Evolutionary conservation across 768 basidiomycete genomes (phyloP), one percentile per base, ranked within the genome.

Genomic region (Gelatoporia subvermispora): DNA sequence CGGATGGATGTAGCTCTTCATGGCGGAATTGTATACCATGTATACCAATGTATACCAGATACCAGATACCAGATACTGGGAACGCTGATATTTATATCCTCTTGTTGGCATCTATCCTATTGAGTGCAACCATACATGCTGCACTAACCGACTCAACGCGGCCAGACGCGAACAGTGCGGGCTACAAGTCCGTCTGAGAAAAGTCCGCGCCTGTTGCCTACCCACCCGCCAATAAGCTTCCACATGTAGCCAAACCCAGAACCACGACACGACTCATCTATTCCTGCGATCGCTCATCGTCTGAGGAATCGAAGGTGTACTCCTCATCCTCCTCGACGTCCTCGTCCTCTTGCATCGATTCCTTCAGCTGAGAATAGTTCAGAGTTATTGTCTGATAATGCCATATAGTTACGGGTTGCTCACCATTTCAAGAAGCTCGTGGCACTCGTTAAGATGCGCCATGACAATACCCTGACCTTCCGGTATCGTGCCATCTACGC

Each of bases 401-500:
- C 8, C 17, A 25, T 21, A 37, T 37, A 4, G 28, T 41, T 45
- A 36, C 34, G 23, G 23, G 35, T 22, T 36, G 62, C 78, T 35
- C 55, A 89, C 89, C 93, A 97, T 95, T 69, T 93, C 93, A 11
- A 97, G 73, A 47, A 97, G 71, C 65, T 97, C 95, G 60, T 98
- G 95, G 50, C 93, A 95, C 67, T 98, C 95, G 54, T 87, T 93
- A 43, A 98, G 70, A 65, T 97, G 93, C 3, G 95, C 94, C 76
- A 93, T 93, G 45, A 98, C 78, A 57, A 95, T 92, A 13, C 91
- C 95, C 64, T 98, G 95, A 2, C 95, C 95, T 65, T 98, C 95
- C 1, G 95, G 95, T 56, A 98, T 81, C 22, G 76, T 72, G 1
- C 95, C 94, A 58, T 96, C 94, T 16, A 79, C 74, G 20, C 91